A percentile compares a stretch with the other conserved stretches of the same genome.
Conservation (phyloP, 2,329 filamentous ascomycete genomes). For the Graphilbum ipis-grandicollis region DNA sequence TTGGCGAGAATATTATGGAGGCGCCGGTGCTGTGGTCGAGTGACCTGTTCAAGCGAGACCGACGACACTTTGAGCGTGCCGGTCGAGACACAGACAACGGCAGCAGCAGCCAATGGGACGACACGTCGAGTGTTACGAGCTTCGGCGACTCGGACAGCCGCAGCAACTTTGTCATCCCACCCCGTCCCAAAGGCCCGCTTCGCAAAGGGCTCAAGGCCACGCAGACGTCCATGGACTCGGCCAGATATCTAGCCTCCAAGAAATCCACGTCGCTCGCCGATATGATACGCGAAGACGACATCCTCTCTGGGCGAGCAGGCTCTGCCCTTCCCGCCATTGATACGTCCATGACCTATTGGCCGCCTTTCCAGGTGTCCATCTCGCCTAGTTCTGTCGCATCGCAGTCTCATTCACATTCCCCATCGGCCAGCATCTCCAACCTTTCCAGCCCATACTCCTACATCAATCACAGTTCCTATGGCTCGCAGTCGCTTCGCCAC, state of each 20-base stretch:
- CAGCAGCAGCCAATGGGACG: constrained; percentile 30
- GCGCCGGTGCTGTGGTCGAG: constrained; percentile 86
- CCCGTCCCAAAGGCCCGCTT: constrained; percentile 30
- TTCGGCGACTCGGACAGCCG: constrained; percentile 26
- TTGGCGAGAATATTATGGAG: constrained; percentile 69
- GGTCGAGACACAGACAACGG: constrained; percentile 25
- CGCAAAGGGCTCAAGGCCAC: constrained; percentile 37
- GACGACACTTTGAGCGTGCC: constrained; percentile 36
- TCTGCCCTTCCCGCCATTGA: constrained; percentile 58
- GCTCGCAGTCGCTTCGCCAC: constrained; percentile 22
- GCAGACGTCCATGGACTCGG: constrained; percentile 53
- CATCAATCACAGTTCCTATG: constrained; percentile 18
- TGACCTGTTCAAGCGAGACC: constrained; percentile 69
- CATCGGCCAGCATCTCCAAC: constrained; percentile 43
- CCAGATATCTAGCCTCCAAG: constrained; percentile 40
- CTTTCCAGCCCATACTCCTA: constrained; percentile 33
- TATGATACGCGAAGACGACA: constrained; percentile 51
- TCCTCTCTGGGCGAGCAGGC: constrained; percentile 44
- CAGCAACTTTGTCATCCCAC: constrained; percentile 22
- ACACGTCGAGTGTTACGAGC: constrained; percentile 34
- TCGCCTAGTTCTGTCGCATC: constrained; percentile 44
- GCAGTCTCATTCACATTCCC: constrained; percentile 44
- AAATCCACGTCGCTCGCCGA: constrained; percentile 43
- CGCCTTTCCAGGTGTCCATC: constrained; percentile 57
- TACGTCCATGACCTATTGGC: constrained; percentile 73